Base-by-base conservation (phyloP, 1,139 yeast species). In the Candida glucosophila region DNA sequence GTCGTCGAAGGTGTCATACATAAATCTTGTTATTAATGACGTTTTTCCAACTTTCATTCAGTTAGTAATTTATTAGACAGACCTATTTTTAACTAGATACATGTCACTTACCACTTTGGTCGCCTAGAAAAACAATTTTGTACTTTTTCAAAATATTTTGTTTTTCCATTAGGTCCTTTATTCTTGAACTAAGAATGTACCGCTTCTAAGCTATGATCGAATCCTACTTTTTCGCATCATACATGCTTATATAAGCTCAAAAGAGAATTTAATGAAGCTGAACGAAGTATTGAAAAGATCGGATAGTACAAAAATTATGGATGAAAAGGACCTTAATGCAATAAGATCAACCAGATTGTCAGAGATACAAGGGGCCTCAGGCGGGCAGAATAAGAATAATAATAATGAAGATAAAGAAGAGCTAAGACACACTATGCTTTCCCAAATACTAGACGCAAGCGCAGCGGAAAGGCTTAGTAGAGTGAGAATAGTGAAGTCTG, bases 1-100 rank as follows among this genome's bases (percentile, higher is more conserved):
- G 25, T 92, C 93, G 52, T 90, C 96, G 50, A 90, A 90, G n/a
- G 95, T 82, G 49, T 90, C 97, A 52, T 90, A 88, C 97, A 90
- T 90, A 58, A 90, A 90, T 37, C 98, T 65, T 12, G 98, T 86
- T 41, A 90, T 82, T 34, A 90, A 68, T 5, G 97, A 88, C 6
- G 98, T 90, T 53, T 90, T 90, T 21, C 98, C 98, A 25, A 90
- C 90, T 60, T 40, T 13, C 19, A 5, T 25, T 14, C 9, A n/a
- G 32, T 28, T 14, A 27, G 19, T 27, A n/a, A 11, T 19, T 14
- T 11, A 19, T 19, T 7, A 7, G 12, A n/a, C 12, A 8, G 8
- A 8, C 12, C 12, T 13, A 8, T 13, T 8, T 8, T 19, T 8
- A 7, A 19, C 21, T 6, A 19, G 12, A 8, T 9, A 6, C 7